Conservation (phyloP, 2,329 filamentous ascomycete species). For the Emericellopsis cladophorae region DNA sequence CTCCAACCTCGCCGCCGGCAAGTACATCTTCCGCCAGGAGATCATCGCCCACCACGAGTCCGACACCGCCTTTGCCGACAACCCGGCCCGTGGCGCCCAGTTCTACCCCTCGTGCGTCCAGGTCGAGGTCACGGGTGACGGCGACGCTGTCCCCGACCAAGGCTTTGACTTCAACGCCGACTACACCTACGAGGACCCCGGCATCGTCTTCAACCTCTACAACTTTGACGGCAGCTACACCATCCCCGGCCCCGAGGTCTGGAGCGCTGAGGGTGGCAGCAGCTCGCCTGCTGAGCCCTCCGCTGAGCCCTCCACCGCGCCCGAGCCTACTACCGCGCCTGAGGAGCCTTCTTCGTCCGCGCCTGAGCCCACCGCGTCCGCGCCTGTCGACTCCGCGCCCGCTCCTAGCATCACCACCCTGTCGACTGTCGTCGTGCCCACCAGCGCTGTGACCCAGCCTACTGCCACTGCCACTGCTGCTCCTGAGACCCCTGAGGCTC, state of each 20-base stretch:
- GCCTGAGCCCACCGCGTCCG: no score
- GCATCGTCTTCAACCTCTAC: constrained; percentile 39
- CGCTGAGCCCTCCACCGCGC: no score
- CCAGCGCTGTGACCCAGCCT: no score
- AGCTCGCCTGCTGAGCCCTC: no score
- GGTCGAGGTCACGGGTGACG: constrained; percentile 37
- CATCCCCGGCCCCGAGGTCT: constrained; percentile 33
- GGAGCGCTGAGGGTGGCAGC: constrained; percentile 15
- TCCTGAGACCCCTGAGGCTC: no score
- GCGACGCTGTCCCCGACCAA: constrained; percentile 23
- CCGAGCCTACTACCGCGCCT: no score
- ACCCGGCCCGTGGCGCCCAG: constrained; percentile 37
- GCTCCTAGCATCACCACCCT: no score
- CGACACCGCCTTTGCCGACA: constrained; percentile 12
- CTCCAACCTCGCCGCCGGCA: constrained; percentile 33
- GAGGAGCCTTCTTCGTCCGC: no score
- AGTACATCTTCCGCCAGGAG: constrained; percentile 47
- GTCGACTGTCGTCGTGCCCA: no score
- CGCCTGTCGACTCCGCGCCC: no score
- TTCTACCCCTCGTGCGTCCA: constrained; percentile 48
- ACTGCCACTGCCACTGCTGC: no score
- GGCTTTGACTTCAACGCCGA: constrained; percentile 40
- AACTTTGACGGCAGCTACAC: constrained; percentile 25
- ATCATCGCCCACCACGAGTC: constrained; percentile 36
- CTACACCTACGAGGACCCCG: constrained; percentile 34